Conservation (phyloP, 768 basidiomycete species). For the Dictyophora rubrovolvata region DNA sequence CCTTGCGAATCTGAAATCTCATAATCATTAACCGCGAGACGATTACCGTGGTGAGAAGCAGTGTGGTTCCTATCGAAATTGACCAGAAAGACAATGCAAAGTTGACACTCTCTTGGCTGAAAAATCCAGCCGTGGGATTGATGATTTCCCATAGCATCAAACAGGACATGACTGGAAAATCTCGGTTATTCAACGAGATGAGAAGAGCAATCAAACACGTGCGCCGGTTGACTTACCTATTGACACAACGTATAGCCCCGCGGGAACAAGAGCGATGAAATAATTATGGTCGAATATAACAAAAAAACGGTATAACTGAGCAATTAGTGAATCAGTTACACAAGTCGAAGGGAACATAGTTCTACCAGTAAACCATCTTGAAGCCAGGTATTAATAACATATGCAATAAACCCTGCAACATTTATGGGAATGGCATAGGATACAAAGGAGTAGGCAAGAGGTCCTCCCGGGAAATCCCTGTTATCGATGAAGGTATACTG, state of each 20-base stretch:
- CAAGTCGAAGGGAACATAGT: background rate
- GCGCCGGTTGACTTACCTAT: slow-evolving; percentile 8
- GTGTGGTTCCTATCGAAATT: slow-evolving; percentile 16
- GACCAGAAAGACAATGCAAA: slow-evolving; percentile 18
- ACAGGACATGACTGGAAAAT: slow-evolving; percentile 8
- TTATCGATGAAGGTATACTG: background rate
- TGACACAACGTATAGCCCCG: slow-evolving; percentile 16
- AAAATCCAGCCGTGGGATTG: slow-evolving; percentile 12
- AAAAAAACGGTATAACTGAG: slow-evolving; percentile 16
- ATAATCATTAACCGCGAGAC: slow-evolving; percentile 17
- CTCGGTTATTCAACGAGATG: too few relatives aligned
- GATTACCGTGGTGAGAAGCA: slow-evolving; percentile 17
- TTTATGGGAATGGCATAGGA: slow-evolving; percentile 15
- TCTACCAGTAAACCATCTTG: slow-evolving; percentile 11
- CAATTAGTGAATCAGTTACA: background rate
- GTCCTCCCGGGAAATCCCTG: background rate
- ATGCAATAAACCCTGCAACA: slow-evolving; percentile 20
- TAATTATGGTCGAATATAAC: slow-evolving; percentile 13
- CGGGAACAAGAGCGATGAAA: slow-evolving; percentile 12
- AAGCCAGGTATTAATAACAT: slow-evolving; percentile 19
- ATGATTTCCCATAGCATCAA: slow-evolving; percentile 13
- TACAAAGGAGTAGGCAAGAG: background rate
- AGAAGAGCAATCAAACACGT: background rate
- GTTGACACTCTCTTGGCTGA: slow-evolving; percentile 9
- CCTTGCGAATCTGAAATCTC: slow-evolving; percentile 14